Conservation (phyloP, 2,329 filamentous ascomycete species). For the Boeremia lycopersici region DNA sequence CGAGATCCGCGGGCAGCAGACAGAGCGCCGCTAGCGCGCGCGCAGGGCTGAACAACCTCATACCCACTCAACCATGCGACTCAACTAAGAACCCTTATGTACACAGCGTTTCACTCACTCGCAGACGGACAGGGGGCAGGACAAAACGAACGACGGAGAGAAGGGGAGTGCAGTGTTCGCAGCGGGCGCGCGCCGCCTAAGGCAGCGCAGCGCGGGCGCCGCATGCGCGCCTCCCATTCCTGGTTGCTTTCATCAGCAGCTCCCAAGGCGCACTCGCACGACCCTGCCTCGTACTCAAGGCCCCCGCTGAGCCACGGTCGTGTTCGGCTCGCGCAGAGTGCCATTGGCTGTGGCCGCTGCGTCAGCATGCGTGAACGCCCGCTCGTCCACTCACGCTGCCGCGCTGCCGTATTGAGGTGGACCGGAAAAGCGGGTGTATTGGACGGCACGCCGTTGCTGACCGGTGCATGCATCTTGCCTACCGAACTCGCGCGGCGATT, state of each 20-base stretch:
- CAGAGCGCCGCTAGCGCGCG: constrained; percentile 35
- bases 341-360: not conserved
- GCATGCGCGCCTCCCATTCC: too few relatives aligned
- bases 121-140: too few relatives aligned
- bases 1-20: constrained; percentile 24
- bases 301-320: not conserved
- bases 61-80: constrained; percentile 24
- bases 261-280: too few relatives aligned
- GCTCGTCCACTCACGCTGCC: constrained; percentile 2
- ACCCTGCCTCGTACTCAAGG: too few relatives aligned
- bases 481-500: not conserved
- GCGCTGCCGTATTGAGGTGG: not conserved
- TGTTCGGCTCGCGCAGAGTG: constrained; percentile 1
- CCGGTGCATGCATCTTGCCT: not conserved
- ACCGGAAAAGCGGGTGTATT: constrained; percentile 10
- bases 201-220: too few relatives aligned
- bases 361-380: too few relatives aligned
- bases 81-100: too few relatives aligned
- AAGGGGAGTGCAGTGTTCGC: too few relatives aligned
- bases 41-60: constrained; percentile 37
- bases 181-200: too few relatives aligned
- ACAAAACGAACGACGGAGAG: not conserved
- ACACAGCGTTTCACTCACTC: too few relatives aligned
- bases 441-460: constrained; percentile 10
- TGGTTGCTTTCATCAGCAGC: too few relatives aligned